A percentile compares a stretch with the other conserved stretches of the same genome.
phyloP scores from a whole-genome alignment of 2,329 filamentous ascomycete species.

The Paracoccidioides lutzii region DNA sequence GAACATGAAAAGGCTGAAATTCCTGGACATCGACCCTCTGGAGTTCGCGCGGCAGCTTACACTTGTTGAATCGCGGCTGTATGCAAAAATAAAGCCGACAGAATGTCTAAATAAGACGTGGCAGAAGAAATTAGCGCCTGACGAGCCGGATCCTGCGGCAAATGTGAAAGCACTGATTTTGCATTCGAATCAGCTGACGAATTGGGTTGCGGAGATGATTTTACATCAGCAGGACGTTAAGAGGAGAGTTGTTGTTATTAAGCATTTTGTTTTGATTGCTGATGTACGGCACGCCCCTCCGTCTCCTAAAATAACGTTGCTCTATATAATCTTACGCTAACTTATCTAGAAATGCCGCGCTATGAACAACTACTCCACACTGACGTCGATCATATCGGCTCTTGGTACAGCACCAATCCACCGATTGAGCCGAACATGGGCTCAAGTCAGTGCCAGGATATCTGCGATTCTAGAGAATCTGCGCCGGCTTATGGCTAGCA shows the following conservation, averaged over 20 bases:
- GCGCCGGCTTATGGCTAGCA: slow-evolving; percentile 90
- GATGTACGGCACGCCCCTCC: slow-evolving; percentile 48
- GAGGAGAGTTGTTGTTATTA: slow-evolving; percentile 92
- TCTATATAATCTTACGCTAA: neutral
- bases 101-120: slow-evolving; percentile 98
- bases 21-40: slow-evolving; percentile 86
- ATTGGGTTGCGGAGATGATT: slow-evolving; percentile 99
- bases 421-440: slow-evolving; percentile 86
- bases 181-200: slow-evolving; percentile 96
- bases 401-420: slow-evolving; percentile 90
- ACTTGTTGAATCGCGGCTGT: slow-evolving; percentile 88
- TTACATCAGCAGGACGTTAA: slow-evolving; percentile 87
- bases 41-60: slow-evolving; percentile 97
- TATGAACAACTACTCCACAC: slow-evolving; percentile 92
- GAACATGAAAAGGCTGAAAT: slow-evolving; percentile 99
- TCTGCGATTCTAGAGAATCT: slow-evolving; percentile 72
- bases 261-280: slow-evolving; percentile 92
- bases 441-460: slow-evolving; percentile 77
- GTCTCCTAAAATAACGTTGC: neutral
- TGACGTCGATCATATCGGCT: slow-evolving; percentile 95
- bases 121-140: slow-evolving; percentile 81
- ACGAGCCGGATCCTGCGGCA: slow-evolving; percentile 57
- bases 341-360: slow-evolving; percentile 67
- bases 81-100: slow-evolving; percentile 88
- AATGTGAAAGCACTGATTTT: slow-evolving; percentile 95